Evolutionary conservation across 768 basidiomycete species (phyloP), one percentile per base, ranked within the genome.

Genomic region (Nidularia pulvinata): DNA sequence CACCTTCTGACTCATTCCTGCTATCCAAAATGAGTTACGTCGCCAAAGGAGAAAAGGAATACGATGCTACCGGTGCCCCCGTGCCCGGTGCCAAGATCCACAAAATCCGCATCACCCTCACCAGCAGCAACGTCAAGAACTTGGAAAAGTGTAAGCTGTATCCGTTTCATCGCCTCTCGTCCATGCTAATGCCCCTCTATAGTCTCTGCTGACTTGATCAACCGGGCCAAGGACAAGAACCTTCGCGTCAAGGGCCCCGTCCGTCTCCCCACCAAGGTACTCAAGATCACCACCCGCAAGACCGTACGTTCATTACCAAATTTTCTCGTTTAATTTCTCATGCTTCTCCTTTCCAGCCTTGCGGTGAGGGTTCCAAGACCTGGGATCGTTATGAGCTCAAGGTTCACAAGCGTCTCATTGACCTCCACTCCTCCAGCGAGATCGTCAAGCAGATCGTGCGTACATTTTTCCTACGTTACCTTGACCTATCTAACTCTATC

Each of bases 331-430:
- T 33, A 3, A 25, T 22, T 57, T 49, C 37, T 54, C 46, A 44
- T 14, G 55, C 47, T 19, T 42, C 54, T 22, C 53, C 35, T 48
- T 36, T 55, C 7, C 64, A 97, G 93, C 92, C 97, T 75, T 98
- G 97, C 69, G 97, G 97, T 93, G 97, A 98, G 78, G 97, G 97
- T 82, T 98, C 97, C 64, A 99, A 99, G 88, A 99, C 97, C 69
- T 99, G 97, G 97, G 97, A 99, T 78, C 88, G 93, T 65, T 98
- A 95, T 78, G 96, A 99, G 78, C 88, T 99, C 78, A 95, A 95
- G 82, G 82, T 99, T 57, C 96, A 99, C 89, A 99, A 99, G 81
- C 92, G 97, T 67, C 83, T 99, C 72, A 98, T 99, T 67, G 97
- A 99, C 81, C 81, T 99, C 63, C 93, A 96, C 82, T 95, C 97